Evolutionary conservation across 305 asterid species (phyloP).

Genomic region (Striga hermonthica): DNA sequence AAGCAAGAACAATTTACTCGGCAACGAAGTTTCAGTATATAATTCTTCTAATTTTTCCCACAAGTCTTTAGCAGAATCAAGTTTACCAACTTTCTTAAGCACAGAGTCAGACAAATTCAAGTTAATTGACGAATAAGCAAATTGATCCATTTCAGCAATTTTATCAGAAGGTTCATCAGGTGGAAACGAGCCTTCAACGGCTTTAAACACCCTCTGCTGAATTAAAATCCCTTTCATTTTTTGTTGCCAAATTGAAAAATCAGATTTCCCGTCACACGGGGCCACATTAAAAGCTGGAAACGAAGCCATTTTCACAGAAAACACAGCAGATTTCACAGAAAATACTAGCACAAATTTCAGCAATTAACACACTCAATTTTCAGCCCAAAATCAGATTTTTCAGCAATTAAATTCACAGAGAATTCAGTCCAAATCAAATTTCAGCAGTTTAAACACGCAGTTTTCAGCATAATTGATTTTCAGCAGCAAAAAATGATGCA

Average conservation of each 20-base stretch:
- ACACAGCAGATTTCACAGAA: too few relatives aligned
- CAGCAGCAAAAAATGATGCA: too few relatives aligned
- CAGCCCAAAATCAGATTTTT: too few relatives aligned
- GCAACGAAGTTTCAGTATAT: not conserved
- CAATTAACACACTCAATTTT: too few relatives aligned
- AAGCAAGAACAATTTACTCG: not conserved
- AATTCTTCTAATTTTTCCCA: not conserved
- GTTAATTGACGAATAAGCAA: not conserved
- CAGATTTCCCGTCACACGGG: not conserved
- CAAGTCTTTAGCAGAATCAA: not conserved
- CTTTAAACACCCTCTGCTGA: not conserved
- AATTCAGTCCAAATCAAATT: too few relatives aligned
- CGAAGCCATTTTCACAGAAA: too few relatives aligned
- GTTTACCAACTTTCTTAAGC: not conserved
- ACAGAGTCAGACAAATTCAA: not conserved
- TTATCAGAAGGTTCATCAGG: not conserved
- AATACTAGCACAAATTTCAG: too few relatives aligned
- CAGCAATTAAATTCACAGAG: too few relatives aligned
- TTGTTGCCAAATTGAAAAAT: not conserved
- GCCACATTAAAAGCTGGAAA: too few relatives aligned
- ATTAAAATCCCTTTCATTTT: not conserved
- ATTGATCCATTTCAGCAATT: not conserved
- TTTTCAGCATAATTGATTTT: too few relatives aligned
- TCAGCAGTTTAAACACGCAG: too few relatives aligned
- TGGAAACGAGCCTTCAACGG: not conserved